Base-by-base conservation (phyloP, 2,329 filamentous ascomycete genomes). In the Thermoascus crustaceus region DNA sequence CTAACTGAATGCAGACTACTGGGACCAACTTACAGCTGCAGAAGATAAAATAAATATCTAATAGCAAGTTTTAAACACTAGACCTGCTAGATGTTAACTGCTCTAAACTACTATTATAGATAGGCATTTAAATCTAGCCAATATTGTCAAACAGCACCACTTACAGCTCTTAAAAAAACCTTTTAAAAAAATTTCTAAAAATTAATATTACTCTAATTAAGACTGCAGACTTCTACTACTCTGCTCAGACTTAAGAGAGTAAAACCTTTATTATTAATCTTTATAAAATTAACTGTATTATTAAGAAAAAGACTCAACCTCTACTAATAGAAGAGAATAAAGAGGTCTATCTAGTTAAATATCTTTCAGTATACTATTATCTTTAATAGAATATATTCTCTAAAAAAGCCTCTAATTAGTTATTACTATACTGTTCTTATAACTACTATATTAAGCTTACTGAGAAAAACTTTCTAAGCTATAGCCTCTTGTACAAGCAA, bases 261-360 rank as follows among this genome's bases (percentile, higher is more conserved):
- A 30, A 18, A n/a, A n/a, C n/a, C n/a, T n/a, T n/a, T n/a, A n/a
- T n/a, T n/a, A n/a, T n/a, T n/a, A n/a, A n/a, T n/a, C 11, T 30
- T n/a, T 16, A 16, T 30, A 18, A 30, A n/a, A 30, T 30, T 34
- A 13, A 24, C 26, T 13, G 26, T 24, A 34, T 34, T 34, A 23
- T 34, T 16, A 16, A 21, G 6, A 16, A 34, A 9, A 34, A 34
- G 19, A 16, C n/a, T n/a, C n/a, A n/a, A n/a, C n/a, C n/a, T n/a
- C n/a, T n/a, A n/a, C n/a, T n/a, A n/a, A n/a, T n/a, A n/a, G n/a
- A n/a, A 24, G 9, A 34, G 9, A 24, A 34, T 23, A 23, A 5
- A 17, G 7, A 14, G 5, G 10, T 31, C n/a, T 31, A 13, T 31
- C 16, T 34, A 23, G 18, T n/a, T n/a, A n/a, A n/a, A 17, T 34